A percentile compares a stretch with the other conserved stretches of the same genome.
These are phyloP conservation scores for Clarireedia homoeocarpa DNA, from an alignment of 2,329 filamentous ascomycete genomes.

Conservation along the genomic window DNA sequence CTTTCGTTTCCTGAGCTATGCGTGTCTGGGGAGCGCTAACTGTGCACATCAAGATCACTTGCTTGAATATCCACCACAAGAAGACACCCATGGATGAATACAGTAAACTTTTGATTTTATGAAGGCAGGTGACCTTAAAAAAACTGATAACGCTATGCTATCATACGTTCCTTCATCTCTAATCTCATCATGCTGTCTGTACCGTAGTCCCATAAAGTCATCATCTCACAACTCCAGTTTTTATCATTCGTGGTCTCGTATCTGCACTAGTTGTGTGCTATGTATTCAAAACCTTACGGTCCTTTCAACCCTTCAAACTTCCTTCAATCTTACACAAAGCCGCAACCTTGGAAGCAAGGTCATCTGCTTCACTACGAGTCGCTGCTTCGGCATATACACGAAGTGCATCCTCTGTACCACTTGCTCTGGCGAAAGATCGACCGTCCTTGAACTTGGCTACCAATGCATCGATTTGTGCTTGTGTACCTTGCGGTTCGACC, in stretches of 20 bases:
- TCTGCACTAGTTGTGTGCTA: not conserved
- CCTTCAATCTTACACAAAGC: slow-evolving; percentile 22
- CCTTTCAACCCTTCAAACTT: slow-evolving; percentile 1
- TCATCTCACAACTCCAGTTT: slow-evolving; percentile 7
- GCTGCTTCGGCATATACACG: slow-evolving; percentile 94
- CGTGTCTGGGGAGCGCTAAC: too few relatives aligned
- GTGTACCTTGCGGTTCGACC: slow-evolving; percentile 68
- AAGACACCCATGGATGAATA: not conserved
- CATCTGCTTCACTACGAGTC: slow-evolving; percentile 81
- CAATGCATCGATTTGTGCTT: slow-evolving; percentile 77
- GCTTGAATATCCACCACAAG: not conserved
- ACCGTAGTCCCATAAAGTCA: not conserved
- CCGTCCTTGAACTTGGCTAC: slow-evolving; percentile 89
- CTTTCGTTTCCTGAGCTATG: too few relatives aligned
- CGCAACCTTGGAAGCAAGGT: slow-evolving; percentile 75
- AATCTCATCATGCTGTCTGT: not conserved
- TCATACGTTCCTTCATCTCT: not conserved
- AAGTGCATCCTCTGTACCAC: slow-evolving; percentile 92
- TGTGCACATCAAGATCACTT: too few relatives aligned
- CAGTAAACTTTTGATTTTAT: not conserved
- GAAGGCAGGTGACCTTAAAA: not conserved
- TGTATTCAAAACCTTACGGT: not conserved
- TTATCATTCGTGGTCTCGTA: slow-evolving; percentile 6
- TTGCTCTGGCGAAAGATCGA: slow-evolving; percentile 83
- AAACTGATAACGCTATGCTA: not conserved